Evolutionary conservation across 1,139 yeast genomes (phyloP).

Genomic region (Candida albicans): DNA sequence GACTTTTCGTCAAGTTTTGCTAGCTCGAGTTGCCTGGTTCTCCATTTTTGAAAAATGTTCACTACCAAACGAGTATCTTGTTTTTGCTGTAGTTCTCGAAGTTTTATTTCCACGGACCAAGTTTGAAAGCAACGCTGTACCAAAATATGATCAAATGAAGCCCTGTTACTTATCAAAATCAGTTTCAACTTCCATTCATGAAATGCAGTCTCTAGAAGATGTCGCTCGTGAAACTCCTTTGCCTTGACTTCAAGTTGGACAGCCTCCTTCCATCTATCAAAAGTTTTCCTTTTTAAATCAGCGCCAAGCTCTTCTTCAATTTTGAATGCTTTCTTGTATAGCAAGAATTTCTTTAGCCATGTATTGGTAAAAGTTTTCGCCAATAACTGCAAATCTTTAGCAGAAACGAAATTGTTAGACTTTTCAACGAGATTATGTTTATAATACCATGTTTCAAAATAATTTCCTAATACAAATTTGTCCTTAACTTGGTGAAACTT

Average conservation of each 20-base stretch:
- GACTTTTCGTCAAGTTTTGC: background rate
- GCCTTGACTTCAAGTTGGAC: constrained; percentile 13
- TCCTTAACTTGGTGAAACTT: constrained; percentile 12
- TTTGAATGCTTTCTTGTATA: constrained; percentile 9
- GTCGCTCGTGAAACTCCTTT: constrained; percentile 12
- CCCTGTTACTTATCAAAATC: background rate
- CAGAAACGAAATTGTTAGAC: constrained; percentile 9
- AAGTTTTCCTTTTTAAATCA: background rate
- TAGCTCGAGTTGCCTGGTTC: background rate
- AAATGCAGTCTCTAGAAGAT: constrained; percentile 5
- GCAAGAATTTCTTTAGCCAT: constrained; percentile 17
- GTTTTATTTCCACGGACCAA: constrained; percentile 4
- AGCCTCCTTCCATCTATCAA: constrained; percentile 19
- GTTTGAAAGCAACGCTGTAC: constrained; percentile 1
- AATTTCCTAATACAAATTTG: constrained; percentile 14
- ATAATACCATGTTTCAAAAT: constrained; percentile 19
- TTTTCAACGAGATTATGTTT: constrained; percentile 8
- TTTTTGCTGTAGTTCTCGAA: constrained; percentile 14
- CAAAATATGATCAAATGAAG: constrained; percentile 3
- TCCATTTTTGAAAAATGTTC: constrained; percentile 5
- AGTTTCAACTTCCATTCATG: constrained; percentile 18
- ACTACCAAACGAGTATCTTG: constrained; percentile 2
- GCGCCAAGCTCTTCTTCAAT: constrained; percentile 6
- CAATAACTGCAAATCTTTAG: constrained; percentile 11
- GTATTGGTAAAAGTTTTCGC: constrained; percentile 16